phyloP scores from a whole-genome alignment of 345 rosid genomes.

The Brassica nigra region DNA sequence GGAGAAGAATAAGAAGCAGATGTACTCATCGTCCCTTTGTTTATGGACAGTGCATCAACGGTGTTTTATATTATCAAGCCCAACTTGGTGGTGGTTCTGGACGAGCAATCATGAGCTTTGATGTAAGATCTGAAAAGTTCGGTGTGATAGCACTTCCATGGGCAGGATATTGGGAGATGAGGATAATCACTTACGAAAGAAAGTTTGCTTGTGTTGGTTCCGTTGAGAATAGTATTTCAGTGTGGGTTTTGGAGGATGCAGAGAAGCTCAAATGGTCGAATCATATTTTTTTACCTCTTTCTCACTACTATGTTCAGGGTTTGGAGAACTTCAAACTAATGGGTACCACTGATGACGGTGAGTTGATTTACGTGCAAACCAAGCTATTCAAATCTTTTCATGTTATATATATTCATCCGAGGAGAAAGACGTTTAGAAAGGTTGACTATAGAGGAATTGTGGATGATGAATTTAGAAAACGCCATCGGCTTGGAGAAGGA shows the following conservation, averaged over 20 bases:
- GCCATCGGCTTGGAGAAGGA: background rate
- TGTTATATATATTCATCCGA: constrained; percentile 15
- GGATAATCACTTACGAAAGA: background rate
- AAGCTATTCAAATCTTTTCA: background rate
- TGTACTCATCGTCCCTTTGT: background rate
- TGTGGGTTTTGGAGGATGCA: constrained; percentile 17
- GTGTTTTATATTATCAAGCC: background rate
- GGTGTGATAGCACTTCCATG: background rate
- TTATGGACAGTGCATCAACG: constrained; percentile 3
- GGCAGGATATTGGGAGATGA: background rate
- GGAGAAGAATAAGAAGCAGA: background rate
- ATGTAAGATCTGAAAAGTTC: background rate
- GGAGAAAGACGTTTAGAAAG: background rate
- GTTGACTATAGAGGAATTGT: background rate
- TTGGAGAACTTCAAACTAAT: background rate
- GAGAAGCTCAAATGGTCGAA: background rate
- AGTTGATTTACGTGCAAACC: constrained; percentile 1
- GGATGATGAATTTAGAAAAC: background rate
- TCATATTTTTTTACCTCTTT: background rate
- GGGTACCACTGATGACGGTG: constrained; percentile 10
- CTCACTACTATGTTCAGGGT: constrained; percentile 11
- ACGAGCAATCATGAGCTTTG: background rate
- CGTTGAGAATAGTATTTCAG: background rate
- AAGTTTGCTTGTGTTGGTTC: constrained; percentile 10
- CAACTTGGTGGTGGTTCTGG: background rate